phyloP scores from a whole-genome alignment of 306 rosid species.

The Pterocarpus santalinus region DNA sequence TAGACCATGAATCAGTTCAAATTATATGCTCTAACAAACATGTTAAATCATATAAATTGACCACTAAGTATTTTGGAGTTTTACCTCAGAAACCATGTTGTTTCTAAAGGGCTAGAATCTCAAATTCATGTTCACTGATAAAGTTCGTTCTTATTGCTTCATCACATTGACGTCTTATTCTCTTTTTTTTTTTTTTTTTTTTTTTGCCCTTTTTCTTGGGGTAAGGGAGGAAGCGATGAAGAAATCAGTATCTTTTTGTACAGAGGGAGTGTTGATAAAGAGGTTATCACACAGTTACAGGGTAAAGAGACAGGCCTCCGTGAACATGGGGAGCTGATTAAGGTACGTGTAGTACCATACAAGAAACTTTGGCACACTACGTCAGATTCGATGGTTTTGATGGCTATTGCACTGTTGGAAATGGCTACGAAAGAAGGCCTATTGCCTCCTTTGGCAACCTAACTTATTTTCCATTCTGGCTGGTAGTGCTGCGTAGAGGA shows the following conservation, averaged over 20 bases:
- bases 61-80: too few species aligned
- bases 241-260: slow-evolving; percentile 80
- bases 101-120: not conserved
- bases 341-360: slow-evolving; percentile 78
- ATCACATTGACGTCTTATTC: not conserved
- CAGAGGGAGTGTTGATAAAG: slow-evolving; percentile 66
- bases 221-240: slow-evolving; percentile 94
- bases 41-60: too few species aligned
- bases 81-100: not conserved
- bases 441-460: slow-evolving; percentile 53
- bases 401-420: slow-evolving; percentile 81
- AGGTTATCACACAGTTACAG: slow-evolving; percentile 67
- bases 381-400: slow-evolving; percentile 81
- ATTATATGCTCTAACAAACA: not conserved
- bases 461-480: slow-evolving; percentile 8
- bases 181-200: not conserved
- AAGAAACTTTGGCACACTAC: slow-evolving; percentile 83
- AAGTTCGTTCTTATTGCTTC: slow-evolving; percentile 14
- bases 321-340: slow-evolving; percentile 89
- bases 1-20: slow-evolving; percentile 23
- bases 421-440: slow-evolving; percentile 83
- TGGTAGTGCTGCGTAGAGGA: slow-evolving; percentile 7
- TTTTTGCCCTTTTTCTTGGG: not conserved
- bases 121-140: not conserved
- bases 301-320: slow-evolving; percentile 91